Conservation (phyloP, 164 flowering plant genomes). For the Berberis vulgaris region DNA sequence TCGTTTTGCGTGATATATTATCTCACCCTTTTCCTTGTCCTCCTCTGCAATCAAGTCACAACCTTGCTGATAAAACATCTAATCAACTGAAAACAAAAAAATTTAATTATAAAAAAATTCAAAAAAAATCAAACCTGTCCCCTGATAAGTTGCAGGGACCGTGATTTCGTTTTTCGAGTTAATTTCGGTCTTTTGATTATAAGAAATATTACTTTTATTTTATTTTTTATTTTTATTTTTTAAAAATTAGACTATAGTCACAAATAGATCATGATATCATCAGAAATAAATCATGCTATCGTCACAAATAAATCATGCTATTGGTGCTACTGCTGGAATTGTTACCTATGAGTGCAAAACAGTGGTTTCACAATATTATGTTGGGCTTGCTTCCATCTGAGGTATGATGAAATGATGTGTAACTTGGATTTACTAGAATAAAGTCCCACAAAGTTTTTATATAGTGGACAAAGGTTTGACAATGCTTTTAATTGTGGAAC, state of each 20-base stretch:
- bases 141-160: too few species aligned
- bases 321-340: constrained; percentile 74
- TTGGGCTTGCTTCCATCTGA: constrained; percentile 45
- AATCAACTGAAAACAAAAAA: too few species aligned
- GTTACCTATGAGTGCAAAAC: constrained; percentile 82
- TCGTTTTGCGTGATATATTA: too few species aligned
- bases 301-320: constrained; percentile 12
- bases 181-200: too few species aligned
- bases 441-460: not conserved
- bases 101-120: too few species aligned
- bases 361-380: constrained; percentile 62
- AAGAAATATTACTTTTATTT: too few species aligned
- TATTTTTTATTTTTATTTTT: not conserved
- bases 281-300: constrained; percentile 63
- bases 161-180: too few species aligned
- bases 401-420: constrained; percentile 24
- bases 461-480: too few species aligned
- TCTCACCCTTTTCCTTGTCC: too few species aligned
- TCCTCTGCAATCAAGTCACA: too few species aligned
- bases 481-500: not conserved
- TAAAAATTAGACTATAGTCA: constrained; percentile 42
- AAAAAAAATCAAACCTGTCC: too few species aligned
- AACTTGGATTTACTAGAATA: not conserved
- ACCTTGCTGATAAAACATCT: too few species aligned
- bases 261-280: constrained; percentile 16